phyloP scores from a whole-genome alignment of 1,284 basidiomycete genomes.

The Cutaneotrichosporon cyanovorans region DNA sequence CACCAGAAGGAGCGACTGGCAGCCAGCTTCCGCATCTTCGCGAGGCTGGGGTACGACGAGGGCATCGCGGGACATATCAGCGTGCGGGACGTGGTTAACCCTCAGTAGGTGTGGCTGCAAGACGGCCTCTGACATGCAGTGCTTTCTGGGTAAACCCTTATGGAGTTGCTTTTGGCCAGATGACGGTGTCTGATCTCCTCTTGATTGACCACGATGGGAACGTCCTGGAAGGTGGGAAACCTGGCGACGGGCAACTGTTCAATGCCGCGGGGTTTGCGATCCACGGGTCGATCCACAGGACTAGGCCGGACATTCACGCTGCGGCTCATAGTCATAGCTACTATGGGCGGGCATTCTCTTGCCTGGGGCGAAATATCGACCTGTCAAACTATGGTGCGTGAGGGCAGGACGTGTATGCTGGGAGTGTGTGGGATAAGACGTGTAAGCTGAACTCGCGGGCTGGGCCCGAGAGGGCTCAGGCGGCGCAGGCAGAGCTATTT shows the following conservation, averaged over 20 bases:
- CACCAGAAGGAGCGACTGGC: conserved; percentile 53
- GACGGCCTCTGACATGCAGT: neutral
- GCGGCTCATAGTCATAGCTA: conserved; percentile 60
- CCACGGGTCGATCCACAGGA: conserved; percentile 54
- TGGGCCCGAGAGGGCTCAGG: too few species aligned
- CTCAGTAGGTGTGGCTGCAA: conserved; percentile 36
- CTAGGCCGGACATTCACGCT: conserved; percentile 57
- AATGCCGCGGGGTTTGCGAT: conserved; percentile 53
- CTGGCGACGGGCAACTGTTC: conserved; percentile 30
- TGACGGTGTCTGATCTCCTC: conserved; percentile 50
- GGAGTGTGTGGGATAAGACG: neutral
- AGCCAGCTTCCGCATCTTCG: conserved; percentile 38
- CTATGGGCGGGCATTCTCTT: conserved; percentile 57
- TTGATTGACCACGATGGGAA: conserved; percentile 51
- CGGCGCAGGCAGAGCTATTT: too few species aligned
- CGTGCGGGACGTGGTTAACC: conserved; percentile 53
- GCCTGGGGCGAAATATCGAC: conserved; percentile 55
- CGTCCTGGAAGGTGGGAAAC: conserved; percentile 47
- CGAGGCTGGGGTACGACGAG: conserved; percentile 55
- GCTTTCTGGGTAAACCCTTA: conserved; percentile 55
- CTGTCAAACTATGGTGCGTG: conserved; percentile 49
- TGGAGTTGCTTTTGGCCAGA: conserved; percentile 46
- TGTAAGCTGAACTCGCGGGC: too few species aligned
- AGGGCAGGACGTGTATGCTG: too few species aligned
- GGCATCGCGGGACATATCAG: conserved; percentile 61